Evolutionary conservation across 2,329 filamentous ascomycete species (phyloP).

Genomic region (Claviceps maximensis): DNA sequence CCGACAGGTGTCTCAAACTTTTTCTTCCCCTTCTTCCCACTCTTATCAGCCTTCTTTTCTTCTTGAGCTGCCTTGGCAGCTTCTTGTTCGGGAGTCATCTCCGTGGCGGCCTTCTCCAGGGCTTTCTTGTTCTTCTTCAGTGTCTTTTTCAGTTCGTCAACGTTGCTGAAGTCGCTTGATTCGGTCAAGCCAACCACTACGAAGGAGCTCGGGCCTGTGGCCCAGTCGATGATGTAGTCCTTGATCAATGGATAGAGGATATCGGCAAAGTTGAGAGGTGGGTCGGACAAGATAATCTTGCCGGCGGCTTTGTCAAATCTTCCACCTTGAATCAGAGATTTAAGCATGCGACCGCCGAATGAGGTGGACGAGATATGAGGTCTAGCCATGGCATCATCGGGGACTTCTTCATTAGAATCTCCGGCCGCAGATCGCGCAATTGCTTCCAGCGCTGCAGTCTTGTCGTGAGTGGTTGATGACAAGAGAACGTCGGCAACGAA

Average conservation of each 20-base stretch:
- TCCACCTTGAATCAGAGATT: slow-evolving; percentile 80
- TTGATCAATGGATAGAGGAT: slow-evolving; percentile 73
- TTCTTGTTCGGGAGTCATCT: slow-evolving; percentile 42
- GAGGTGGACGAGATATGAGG: slow-evolving; percentile 48
- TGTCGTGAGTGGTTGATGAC: slow-evolving; percentile 55
- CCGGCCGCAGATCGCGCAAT: slow-evolving; percentile 50
- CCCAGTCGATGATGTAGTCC: slow-evolving; percentile 66
- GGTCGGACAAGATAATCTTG: slow-evolving; percentile 56
- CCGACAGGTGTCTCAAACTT: slow-evolving; percentile 35
- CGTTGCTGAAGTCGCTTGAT: slow-evolving; percentile 54
- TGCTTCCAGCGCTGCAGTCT: slow-evolving; percentile 58
- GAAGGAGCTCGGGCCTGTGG: slow-evolving; percentile 73
- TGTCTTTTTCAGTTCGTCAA: slow-evolving; percentile 51
- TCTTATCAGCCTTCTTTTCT: slow-evolving; percentile 29
- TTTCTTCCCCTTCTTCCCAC: slow-evolving; percentile 28
- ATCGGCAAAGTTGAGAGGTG: slow-evolving; percentile 67
- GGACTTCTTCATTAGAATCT: slow-evolving; percentile 31
- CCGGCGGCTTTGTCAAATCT: slow-evolving; percentile 66
- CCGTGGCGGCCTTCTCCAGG: slow-evolving; percentile 53
- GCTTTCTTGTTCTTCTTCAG: slow-evolving; percentile 61
- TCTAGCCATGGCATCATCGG: slow-evolving; percentile 26
- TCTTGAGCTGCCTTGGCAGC: slow-evolving; percentile 35
- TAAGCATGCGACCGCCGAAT: slow-evolving; percentile 70
- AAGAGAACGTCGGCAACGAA: slow-evolving; percentile 75
- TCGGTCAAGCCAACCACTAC: slow-evolving; percentile 74